Conservation (phyloP, 208 protist genomes). For the Trypanosoma lewisi region DNA sequence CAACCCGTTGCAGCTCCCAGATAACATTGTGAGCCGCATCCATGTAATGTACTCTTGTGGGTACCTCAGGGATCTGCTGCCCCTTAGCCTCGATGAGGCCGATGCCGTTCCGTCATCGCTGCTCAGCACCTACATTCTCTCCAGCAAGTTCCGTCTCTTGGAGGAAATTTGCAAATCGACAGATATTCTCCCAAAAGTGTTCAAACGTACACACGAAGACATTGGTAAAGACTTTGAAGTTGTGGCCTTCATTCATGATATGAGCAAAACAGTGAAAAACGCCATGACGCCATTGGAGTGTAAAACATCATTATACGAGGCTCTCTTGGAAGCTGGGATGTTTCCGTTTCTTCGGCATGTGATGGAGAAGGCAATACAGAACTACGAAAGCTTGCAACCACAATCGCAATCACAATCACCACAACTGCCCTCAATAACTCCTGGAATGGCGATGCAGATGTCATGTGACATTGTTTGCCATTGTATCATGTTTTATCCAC, state of each 20-base stretch:
- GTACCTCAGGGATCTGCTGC: slow-evolving; percentile 72
- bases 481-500: slow-evolving; percentile 30
- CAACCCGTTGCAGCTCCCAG: slow-evolving; percentile 62
- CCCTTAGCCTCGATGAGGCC: slow-evolving; percentile 69
- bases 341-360: slow-evolving; percentile 41
- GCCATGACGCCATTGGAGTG: slow-evolving; percentile 41
- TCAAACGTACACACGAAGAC: slow-evolving; percentile 25
- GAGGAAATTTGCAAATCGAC: slow-evolving; percentile 50
- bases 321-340: slow-evolving; percentile 37
- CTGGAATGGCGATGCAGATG: slow-evolving; percentile 38
- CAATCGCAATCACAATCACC: neutral
- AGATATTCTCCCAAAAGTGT: slow-evolving; percentile 41
- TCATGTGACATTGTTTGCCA: slow-evolving; percentile 35
- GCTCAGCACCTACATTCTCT: slow-evolving; percentile 51
- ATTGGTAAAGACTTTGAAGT: slow-evolving; percentile 38
- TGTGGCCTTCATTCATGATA: slow-evolving; percentile 61
- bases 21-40: slow-evolving; percentile 41
- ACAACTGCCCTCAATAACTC: neutral
- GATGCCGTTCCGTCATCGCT: slow-evolving; percentile 51
- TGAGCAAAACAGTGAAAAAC: slow-evolving; percentile 66
- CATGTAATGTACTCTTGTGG: slow-evolving; percentile 70
- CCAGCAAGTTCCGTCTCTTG: slow-evolving; percentile 57
- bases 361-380: slow-evolving; percentile 15
- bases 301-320: slow-evolving; percentile 50
- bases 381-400: neutral